A percentile compares a stretch with the other conserved stretches of the same genome.
These are phyloP conservation scores for Microcera coccophila DNA, from an alignment of 2,329 filamentous ascomycete species.

Conservation along the genomic window DNA sequence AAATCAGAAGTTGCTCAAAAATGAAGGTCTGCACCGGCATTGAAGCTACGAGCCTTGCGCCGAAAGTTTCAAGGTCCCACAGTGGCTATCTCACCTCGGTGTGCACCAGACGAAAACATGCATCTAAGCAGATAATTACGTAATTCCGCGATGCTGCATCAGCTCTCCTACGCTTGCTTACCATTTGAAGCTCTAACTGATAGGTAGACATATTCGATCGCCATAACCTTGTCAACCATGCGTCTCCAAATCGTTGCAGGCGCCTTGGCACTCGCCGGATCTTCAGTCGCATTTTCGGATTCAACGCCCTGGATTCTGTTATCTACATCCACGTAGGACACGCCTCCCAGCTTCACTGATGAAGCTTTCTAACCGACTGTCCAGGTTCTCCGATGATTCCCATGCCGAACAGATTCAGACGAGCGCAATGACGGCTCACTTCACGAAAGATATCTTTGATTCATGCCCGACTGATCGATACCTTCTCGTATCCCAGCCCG, in stretches of 20 bases:
- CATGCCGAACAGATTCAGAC: conserved; percentile 47
- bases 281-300: conserved; percentile 71
- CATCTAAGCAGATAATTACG: conserved; percentile 23
- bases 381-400: conserved; percentile 33
- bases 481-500: conserved; percentile 72
- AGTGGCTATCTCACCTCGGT: conserved; percentile 22
- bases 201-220: conserved; percentile 23
- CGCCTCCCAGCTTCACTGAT: conserved; percentile 8
- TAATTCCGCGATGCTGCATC: conserved; percentile 24
- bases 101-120: conserved; percentile 23
- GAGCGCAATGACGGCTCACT: conserved; percentile 40
- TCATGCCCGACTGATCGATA: conserved; percentile 72
- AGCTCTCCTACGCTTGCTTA: conserved; percentile 18
- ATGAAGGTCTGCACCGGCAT: no score
- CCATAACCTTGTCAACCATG: conserved; percentile 41
- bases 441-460: conserved; percentile 51
- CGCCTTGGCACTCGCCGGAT: conserved; percentile 53
- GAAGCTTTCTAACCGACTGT: conserved; percentile 22
- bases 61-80: background rate
- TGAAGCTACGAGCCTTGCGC: no score
- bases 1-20: no score
- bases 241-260: conserved; percentile 50
- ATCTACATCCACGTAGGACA: conserved; percentile 73
- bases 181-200: conserved; percentile 23
- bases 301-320: conserved; percentile 87